These are phyloP conservation scores for Cyclospora cayetanensis DNA, from an alignment of 169 alveolate genomes.

Conservation along the genomic window DNA sequence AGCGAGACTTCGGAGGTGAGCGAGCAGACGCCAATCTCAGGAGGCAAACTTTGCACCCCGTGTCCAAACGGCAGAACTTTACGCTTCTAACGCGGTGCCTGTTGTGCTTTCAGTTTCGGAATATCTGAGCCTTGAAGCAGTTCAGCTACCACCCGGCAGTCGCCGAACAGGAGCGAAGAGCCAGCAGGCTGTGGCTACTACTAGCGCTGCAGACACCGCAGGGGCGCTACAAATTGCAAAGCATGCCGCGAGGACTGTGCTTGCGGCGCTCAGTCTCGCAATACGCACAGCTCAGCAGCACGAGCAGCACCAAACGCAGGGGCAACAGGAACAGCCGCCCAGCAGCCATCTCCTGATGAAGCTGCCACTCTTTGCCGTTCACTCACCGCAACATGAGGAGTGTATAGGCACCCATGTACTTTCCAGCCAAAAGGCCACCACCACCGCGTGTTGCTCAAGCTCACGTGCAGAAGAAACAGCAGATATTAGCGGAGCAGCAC, in stretches of 20 bases:
- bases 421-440: too few species aligned
- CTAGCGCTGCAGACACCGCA: conserved; percentile 16
- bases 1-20: conserved; percentile 51
- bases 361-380: conserved; percentile 23
- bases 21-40: too few species aligned
- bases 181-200: not conserved
- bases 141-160: not conserved
- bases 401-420: not conserved
- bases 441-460: not conserved
- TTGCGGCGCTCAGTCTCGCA: conserved; percentile 50
- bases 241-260: conserved; percentile 8
- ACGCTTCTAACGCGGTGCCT: too few species aligned
- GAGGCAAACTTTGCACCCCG: not conserved
- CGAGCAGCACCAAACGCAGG: not conserved
- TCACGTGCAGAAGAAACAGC: not conserved
- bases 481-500: not conserved
- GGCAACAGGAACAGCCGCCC: not conserved
- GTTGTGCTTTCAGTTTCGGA: not conserved
- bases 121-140: conserved; percentile 5
- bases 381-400: conserved; percentile 42
- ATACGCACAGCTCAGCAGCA: conserved; percentile 13
- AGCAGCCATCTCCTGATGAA: not conserved
- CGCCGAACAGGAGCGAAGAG: not conserved
- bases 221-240: not conserved
- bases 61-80: not conserved